Base-by-base conservation (phyloP, 305 asterid genomes). In the Solanum hybrid region DNA sequence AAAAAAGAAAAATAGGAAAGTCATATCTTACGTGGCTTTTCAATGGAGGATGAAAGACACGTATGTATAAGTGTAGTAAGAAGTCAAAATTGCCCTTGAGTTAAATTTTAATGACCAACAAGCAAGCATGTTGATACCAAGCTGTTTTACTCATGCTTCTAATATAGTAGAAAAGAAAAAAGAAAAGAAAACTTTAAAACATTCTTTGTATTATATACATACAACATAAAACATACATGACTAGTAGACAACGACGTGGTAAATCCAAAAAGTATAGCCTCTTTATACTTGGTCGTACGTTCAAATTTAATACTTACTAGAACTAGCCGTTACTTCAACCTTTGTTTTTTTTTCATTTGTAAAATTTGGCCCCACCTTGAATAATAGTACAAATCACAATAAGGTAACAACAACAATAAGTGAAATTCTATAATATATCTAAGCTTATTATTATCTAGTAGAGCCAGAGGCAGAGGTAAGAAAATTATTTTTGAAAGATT, bases 81-180 rank as follows among this genome's bases (percentile, higher is more conserved):
- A 13, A 13, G 3, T 46, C 20, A 46, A 46, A 46, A 46, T 46
- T 46, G 2, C 7, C 7, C 20, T 46, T 13, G 61, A 13, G 20
- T 46, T 46, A 13, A 46, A 0, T 46, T 46, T 46, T 13, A 46
- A 46, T 13, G 20, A 46, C 61, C 61, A 46, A 46, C 61, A 13
- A 46, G 20, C 61, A 46, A 46, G 61, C 61, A 13, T 46, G 61
- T 46, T 46, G 61, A 46, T 46, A 13, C 22, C 64, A 46, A 14
- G 8, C 20, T 14, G 61, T 0, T 46, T 46, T 46, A 46, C 0
- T 0, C 20, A 13, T 13, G 0, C 22, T 14, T 46, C 3, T 46
- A 46, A 46, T 46, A 46, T 14, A 46, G 22, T 46, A 12, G 16
- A 1, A 40, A 40, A 11, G 14, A 40, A 40, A 40, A 40, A 40